phyloP scores from a whole-genome alignment of 1,139 yeast species.

The Candida tropicalis region DNA sequence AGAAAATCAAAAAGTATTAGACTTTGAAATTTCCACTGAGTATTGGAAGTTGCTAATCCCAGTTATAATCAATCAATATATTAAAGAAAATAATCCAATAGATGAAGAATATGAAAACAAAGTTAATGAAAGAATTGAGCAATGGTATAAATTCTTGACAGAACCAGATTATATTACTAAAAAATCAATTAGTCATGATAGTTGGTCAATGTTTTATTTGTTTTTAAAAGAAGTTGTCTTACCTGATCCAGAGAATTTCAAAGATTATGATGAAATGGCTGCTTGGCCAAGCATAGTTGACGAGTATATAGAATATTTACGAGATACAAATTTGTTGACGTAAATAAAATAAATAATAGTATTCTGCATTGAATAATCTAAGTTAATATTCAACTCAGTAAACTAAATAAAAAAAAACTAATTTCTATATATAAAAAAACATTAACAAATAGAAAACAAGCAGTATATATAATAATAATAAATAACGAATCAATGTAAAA shows the following conservation, averaged over 20 bases:
- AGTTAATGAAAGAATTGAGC: conserved; percentile 32
- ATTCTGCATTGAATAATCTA: too few relatives aligned
- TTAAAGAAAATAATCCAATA: conserved; percentile 7
- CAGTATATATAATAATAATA: background rate
- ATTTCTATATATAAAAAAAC: too few relatives aligned
- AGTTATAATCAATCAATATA: conserved; percentile 22
- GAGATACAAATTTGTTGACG: conserved; percentile 28
- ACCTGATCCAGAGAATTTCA: conserved; percentile 49
- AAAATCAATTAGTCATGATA: conserved; percentile 62
- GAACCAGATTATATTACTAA: conserved; percentile 31
- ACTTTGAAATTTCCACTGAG: conserved; percentile 64
- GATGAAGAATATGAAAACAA: conserved; percentile 11
- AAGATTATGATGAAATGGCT: conserved; percentile 70
- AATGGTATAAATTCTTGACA: conserved; percentile 55
- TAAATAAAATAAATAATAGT: background rate
- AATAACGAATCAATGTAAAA: background rate
- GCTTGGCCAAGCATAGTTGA: conserved; percentile 95
- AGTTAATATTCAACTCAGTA: too few relatives aligned
- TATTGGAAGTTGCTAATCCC: conserved; percentile 75
- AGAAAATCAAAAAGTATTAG: conserved; percentile 58
- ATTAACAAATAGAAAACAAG: background rate
- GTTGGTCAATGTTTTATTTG: conserved; percentile 81
- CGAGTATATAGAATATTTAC: conserved; percentile 69
- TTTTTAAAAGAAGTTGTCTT: conserved; percentile 58
- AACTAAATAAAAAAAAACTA: too few relatives aligned